Conservation (phyloP, 257 asterid species). For the Penstemon barbatus region DNA sequence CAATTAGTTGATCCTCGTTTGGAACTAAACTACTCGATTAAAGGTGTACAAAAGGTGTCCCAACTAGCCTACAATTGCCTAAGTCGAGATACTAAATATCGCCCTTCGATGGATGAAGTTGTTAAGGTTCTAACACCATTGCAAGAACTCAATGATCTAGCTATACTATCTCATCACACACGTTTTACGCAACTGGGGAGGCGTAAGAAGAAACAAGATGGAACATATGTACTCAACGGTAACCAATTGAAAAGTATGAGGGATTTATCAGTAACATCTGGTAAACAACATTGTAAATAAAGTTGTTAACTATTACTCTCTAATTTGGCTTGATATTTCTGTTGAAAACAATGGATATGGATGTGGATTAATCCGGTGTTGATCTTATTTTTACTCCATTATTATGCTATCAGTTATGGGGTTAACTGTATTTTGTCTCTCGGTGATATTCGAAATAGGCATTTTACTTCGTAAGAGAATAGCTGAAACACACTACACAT, state of each 20-base stretch:
- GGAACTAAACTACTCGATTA: constrained; percentile 76
- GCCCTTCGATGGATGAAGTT: constrained; percentile 89
- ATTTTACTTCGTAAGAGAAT: too few relatives aligned
- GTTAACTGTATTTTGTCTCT: too few relatives aligned
- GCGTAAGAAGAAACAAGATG: constrained; percentile 60
- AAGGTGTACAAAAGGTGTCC: constrained; percentile 77
- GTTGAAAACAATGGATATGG: constrained; percentile 17
- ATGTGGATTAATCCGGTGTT: too few relatives aligned
- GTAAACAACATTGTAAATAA: constrained; percentile 53
- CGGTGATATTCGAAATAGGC: too few relatives aligned
- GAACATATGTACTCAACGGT: constrained; percentile 43
- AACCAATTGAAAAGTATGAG: constrained; percentile 51
- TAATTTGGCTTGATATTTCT: constrained; percentile 29
- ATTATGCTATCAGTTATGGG: too few relatives aligned
- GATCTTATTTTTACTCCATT: too few relatives aligned
- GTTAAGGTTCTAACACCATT: constrained; percentile 69
- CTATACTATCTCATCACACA: constrained; percentile 63
- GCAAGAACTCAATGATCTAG: constrained; percentile 76
- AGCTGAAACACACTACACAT: too few relatives aligned
- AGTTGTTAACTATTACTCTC: constrained; percentile 14
- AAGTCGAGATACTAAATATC: constrained; percentile 72
- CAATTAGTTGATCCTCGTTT: constrained; percentile 90
- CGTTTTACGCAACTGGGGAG: constrained; percentile 60
- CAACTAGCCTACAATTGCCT: constrained; percentile 72
- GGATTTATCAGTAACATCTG: constrained; percentile 47